phyloP scores from a whole-genome alignment of 768 basidiomycete species.

The Cystofilobasidium bisporidii region DNA sequence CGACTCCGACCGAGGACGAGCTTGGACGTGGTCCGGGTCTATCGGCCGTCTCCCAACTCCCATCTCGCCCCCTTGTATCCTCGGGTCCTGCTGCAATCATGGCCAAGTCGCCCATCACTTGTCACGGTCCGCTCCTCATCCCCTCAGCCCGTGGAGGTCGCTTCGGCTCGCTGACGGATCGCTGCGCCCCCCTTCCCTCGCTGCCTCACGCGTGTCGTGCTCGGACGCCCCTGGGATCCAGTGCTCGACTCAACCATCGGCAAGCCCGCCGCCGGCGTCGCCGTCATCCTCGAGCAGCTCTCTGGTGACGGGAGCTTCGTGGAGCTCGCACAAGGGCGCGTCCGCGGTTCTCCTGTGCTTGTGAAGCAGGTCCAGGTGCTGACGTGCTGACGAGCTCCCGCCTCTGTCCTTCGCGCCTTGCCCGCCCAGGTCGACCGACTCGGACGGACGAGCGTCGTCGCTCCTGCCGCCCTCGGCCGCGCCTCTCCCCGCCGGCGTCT shows the following conservation, averaged over 20 bases:
- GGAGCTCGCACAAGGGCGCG: slow-evolving; percentile 54
- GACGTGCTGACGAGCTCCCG: neutral
- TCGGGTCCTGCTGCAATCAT: slow-evolving; percentile 26
- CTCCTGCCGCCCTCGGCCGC: slow-evolving; percentile 53
- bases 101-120: slow-evolving; percentile 68
- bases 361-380: neutral
- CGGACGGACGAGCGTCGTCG: slow-evolving; percentile 70
- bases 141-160: neutral
- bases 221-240: too few species aligned
- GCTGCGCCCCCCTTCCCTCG: too few species aligned
- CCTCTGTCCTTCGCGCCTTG: neutral
- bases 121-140: slow-evolving; percentile 58
- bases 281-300: slow-evolving; percentile 54
- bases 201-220: too few species aligned
- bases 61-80: neutral
- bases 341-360: neutral
- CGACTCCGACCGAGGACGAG: neutral
- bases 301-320: slow-evolving; percentile 42
- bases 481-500: slow-evolving; percentile 51
- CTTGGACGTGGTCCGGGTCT: neutral
- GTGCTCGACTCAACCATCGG: slow-evolving; percentile 80
- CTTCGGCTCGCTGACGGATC: neutral
- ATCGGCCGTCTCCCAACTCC: too few species aligned
- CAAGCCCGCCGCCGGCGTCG: slow-evolving; percentile 64
- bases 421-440: slow-evolving; percentile 55